Conservation (phyloP, 164 flowering plant species). For the Annona squamosa region DNA sequence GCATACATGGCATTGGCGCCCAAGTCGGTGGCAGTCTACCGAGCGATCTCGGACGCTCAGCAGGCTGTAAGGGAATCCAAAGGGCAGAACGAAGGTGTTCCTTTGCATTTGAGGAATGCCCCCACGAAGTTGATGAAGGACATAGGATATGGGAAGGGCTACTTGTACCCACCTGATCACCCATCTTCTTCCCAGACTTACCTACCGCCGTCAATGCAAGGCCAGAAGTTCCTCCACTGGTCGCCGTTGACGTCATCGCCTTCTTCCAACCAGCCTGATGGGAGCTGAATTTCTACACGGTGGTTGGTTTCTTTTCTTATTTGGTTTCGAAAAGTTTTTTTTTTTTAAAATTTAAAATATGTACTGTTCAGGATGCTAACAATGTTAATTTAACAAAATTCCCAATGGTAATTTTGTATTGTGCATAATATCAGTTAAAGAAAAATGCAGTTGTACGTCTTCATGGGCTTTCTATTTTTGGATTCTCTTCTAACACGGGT, state of each 20-base stretch:
- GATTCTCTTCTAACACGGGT: too few relatives aligned
- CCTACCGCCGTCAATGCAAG: conserved; percentile 60
- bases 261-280: background rate
- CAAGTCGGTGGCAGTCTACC: conserved; percentile 63
- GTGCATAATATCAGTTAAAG: background rate
- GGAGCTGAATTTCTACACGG: background rate
- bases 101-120: conserved; percentile 83
- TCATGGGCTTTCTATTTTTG: too few relatives aligned
- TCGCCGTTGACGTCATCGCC: conserved; percentile 17
- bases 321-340: background rate
- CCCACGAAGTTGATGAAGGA: conserved; percentile 91
- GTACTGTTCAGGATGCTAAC: too few relatives aligned
- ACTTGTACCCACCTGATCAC: conserved; percentile 65
- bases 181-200: conserved; percentile 42
- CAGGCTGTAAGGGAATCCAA: conserved; percentile 63
- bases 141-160: conserved; percentile 72
- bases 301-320: conserved; percentile 1
- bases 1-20: conserved; percentile 84
- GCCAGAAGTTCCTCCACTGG: conserved; percentile 66
- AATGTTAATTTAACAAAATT: background rate
- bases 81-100: conserved; percentile 86
- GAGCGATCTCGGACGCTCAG: conserved; percentile 53
- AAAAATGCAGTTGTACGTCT: too few relatives aligned
- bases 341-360: background rate
- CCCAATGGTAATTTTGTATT: background rate